A percentile compares a stretch with the other conserved stretches of the same genome.
Conservation (phyloP, 495 filamentous ascomycete species). For the Xylaria castorea region DNA sequence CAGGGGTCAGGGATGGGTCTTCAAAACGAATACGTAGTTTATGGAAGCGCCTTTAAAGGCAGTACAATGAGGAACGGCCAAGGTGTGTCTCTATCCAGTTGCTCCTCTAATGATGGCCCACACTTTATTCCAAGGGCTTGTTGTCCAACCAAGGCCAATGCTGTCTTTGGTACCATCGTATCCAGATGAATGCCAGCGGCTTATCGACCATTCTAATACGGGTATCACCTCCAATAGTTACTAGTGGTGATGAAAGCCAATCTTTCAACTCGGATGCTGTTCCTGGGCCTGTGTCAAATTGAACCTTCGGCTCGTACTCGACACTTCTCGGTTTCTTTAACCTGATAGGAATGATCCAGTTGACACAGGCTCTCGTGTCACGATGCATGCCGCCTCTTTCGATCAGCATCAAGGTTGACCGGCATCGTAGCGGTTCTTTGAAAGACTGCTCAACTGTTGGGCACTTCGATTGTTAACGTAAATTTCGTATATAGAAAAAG, state of each 20-base stretch:
- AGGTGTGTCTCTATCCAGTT: not conserved
- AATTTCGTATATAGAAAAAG: not conserved
- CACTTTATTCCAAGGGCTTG: not conserved
- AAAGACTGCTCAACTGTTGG: not conserved
- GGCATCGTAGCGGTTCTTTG: not conserved
- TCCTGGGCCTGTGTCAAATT: constrained; percentile 8
- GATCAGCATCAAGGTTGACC: constrained; percentile 7
- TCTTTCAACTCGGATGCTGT: not conserved
- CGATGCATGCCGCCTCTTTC: not conserved
- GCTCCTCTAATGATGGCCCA: not conserved
- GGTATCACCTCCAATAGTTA: not conserved
- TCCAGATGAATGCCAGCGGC: constrained; percentile 1
- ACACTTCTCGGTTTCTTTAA: not conserved
- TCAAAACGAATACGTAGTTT: not conserved
- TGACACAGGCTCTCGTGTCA: constrained; percentile 9
- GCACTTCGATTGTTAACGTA: constrained; percentile 2
- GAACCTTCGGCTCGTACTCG: not conserved
- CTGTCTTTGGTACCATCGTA: not conserved
- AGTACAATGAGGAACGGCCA: not conserved
- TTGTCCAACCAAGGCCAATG: constrained; percentile 1
- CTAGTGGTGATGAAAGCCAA: not conserved
- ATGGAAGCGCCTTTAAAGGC: not conserved
- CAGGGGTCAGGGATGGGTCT: not conserved
- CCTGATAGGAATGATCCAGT: constrained; percentile 11
- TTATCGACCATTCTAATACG: not conserved